Evolutionary conservation across 139 green algal species (phyloP), one percentile per base, ranked within the genome.

Genomic region (Pleodorina starrii): DNA sequence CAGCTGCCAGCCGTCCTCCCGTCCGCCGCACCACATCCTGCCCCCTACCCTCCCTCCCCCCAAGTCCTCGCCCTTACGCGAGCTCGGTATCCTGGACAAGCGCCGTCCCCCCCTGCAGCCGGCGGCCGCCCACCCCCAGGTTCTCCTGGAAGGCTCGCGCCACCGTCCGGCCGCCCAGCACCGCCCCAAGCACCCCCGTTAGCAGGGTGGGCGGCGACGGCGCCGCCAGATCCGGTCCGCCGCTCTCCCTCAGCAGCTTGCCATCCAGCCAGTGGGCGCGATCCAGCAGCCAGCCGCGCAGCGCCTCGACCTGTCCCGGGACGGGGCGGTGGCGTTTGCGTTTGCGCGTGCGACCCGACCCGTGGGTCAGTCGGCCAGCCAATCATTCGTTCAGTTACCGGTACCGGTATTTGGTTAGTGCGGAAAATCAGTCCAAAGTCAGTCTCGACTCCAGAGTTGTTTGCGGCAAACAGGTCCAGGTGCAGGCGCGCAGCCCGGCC

Each of bases 261-360:
- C n/a, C 32, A 35, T 88, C 82, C 63, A 88, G 25, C 82, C 82
- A 88, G 4, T 9, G 3, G 9, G 82, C 82, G 1, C 82, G 63
- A 5, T 43, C 11, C 63, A 69, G 82, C 82, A 88, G 66, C 82
- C 82, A 88, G 17, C 32, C 51, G 35, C 63, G 82, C 63, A 88
- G 9, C 32, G 63, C 82, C 0, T 44, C 44, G n/a, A 75, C 21
- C 79, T 86, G 48, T 5, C 44, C 35, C 32, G 40, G 40, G 19
- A 59, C 42, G 42, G 72, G 6, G 68, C 12, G n/a, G 68, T 44
- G 35, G n/a, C 6, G 29, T 66, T 25, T 32, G 29, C 5, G 54
- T 66, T 25, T 66, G 6, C 7, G 29, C 9, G 54, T 66, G n/a
- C n/a, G n/a, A n/a, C n/a, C n/a, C n/a, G n/a, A n/a, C n/a, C n/a